Evolutionary conservation across 129 eudicot genomes (phyloP), one percentile per base, ranked within the genome.

Genomic region (Silybum marianum): DNA sequence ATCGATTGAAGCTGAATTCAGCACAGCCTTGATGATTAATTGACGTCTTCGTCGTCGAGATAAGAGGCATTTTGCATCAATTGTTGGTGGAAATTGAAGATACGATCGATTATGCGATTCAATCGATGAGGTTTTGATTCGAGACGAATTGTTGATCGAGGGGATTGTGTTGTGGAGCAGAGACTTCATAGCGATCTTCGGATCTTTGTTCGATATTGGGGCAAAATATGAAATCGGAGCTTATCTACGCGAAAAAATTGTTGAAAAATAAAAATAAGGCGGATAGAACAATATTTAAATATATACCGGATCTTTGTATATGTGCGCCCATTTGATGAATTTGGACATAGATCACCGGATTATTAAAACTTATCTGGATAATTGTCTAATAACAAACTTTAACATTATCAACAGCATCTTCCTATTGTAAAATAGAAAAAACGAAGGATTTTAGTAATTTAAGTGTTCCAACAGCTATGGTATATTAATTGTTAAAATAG

Each of bases 151-250:
- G 30, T 46, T 77, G 78, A 78, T 60, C 24, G 83, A 62, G 1
- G 78, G 74, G 19, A 78, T 82, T 77, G 97, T 77, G 39, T 81
- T 85, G 46, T 75, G 71, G 32, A 85, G 80, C 76, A 88, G 85
- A 28, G 89, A 86, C 82, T 90, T 85, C 97, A 89, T 93, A 78
- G 88, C 80, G 76, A 76, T 73, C 0, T 73, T 19, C 1, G 63
- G 26, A 44, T 8, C 8, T 22, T 51, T 54, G 83, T 25, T 80
- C n/a, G 72, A 48, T 1, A 46, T 66, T 66, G 46, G 71, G 85
- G 51, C 71, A 48, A 36, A 36, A 77, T 76, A 66, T 82, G 80
- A 82, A 74, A 74, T 26, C 24, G 58, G 65, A 66, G 74, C 25
- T 77, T 81, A 40, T 73, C 66, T 60, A 72, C 9, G 81, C 5